A percentile compares a stretch with the other conserved stretches of the same genome.
Evolutionary conservation across 1,139 yeast species (phyloP).

Genomic region (Dujonia santamariae): DNA sequence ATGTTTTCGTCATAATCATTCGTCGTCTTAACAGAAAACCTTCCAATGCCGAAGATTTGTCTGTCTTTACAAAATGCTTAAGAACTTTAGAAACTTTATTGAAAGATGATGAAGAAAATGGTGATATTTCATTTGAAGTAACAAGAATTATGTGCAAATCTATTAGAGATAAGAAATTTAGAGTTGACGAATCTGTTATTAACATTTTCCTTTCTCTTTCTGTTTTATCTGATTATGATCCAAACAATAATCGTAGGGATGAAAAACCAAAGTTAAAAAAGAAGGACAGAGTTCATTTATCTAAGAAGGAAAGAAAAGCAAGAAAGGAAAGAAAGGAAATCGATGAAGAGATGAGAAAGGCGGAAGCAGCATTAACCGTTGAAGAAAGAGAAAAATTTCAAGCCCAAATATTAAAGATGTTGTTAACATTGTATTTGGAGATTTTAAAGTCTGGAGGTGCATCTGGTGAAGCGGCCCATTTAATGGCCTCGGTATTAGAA

Average conservation of each 20-base stretch:
- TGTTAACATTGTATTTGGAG: conserved; percentile 73
- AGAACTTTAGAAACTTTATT: conserved; percentile 64
- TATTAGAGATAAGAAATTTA: conserved; percentile 68
- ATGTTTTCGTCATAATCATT: conserved; percentile 62
- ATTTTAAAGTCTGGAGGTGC: conserved; percentile 52
- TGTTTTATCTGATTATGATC: conserved; percentile 78
- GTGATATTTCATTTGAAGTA: conserved; percentile 76
- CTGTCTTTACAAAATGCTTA: conserved; percentile 57
- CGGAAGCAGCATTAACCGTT: conserved; percentile 82
- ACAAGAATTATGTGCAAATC: conserved; percentile 66
- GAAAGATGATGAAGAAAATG: conserved; percentile 68
- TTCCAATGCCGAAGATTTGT: conserved; percentile 41
- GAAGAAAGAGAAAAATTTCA: conserved; percentile 86
- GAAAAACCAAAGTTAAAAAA: conserved; percentile 57
- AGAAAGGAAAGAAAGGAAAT: conserved; percentile 83
- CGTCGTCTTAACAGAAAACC: conserved; percentile 62
- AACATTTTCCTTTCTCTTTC: conserved; percentile 72
- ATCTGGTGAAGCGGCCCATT: conserved; percentile 47
- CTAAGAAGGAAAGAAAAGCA: conserved; percentile 83
- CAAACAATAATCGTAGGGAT: conserved; percentile 44
- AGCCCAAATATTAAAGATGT: conserved; percentile 73
- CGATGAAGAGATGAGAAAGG: conserved; percentile 83
- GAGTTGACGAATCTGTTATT: conserved; percentile 81
- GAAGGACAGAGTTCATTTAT: conserved; percentile 84
- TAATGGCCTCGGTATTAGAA: conserved; percentile 86